Evolutionary conservation across 345 rosid genomes (phyloP), one percentile per base, ranked within the genome.

Genomic region (Odontarrhena argentea): DNA sequence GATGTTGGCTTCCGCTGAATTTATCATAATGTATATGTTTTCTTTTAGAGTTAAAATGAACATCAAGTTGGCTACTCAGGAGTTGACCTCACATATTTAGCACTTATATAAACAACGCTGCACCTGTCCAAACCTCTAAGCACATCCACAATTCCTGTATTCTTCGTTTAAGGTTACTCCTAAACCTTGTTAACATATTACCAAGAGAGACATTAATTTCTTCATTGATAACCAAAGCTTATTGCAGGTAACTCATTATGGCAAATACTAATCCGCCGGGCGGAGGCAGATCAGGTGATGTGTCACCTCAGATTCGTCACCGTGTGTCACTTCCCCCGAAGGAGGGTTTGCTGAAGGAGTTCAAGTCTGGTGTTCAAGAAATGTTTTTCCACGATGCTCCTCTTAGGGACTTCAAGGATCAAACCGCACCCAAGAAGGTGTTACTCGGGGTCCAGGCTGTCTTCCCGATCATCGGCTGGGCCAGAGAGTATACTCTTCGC

Each of bases 301-400:
- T 30, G 6, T 2, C 46, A 7, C 2, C 60, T 0, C 25, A 32
- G 36, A 18, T 44, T 43, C 71, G 68, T 47, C 96, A 88, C 77
- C 84, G 79, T 77, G 97, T 93, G 41, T 85, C 83, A 36, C 35
- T 76, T 37, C 97, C 97, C 13, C 92, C 91, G 0, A 87, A 81
- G 60, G 87, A 79, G 42, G 81, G 86, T 76, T 76, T 91, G 50
- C 68, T 88, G 0, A 77, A 77, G 63, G 95, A 91, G 46, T 66
- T 94, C 70, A 58, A 70, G 46, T 70, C 74, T 14, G 74, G 80
- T 12, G 60, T 83, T 71, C 82, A 83, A 61, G 99, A 94, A 76
- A 91, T 89, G 1, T 83, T 94, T 71, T 91, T 94, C 54, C 72
- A 90, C n/a, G 99, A 91, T 56, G 91, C 84, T 44, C 95, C 99